These are phyloP conservation scores for Rhizophagus sp. DNA, from an alignment of 192 early-diverging fungal genomes.

Conservation along the genomic window DNA sequence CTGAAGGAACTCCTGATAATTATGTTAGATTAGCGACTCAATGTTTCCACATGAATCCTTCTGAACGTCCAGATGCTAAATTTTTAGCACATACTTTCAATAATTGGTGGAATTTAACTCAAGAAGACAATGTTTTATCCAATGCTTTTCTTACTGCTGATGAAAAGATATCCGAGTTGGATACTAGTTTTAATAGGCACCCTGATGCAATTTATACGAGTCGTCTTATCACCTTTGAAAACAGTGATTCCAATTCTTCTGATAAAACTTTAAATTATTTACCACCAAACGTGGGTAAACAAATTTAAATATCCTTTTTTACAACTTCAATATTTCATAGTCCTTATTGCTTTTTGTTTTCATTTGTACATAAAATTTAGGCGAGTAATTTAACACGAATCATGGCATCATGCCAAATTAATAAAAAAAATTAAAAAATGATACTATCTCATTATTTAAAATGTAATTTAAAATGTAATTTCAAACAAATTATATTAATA, in stretches of 20 bases:
- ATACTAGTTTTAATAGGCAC: neutral
- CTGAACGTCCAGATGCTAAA: neutral
- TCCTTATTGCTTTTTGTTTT: no score
- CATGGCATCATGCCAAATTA: no score
- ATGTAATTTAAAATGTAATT: no score
- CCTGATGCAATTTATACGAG: neutral
- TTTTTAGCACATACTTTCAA: neutral
- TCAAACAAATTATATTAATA: no score
- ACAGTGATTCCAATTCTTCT: neutral
- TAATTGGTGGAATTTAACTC: neutral
- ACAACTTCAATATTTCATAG: neutral
- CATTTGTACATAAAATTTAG: no score
- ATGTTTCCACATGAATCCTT: slow-evolving; percentile 13
- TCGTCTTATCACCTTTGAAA: neutral
- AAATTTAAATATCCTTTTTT: neutral
- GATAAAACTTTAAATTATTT: neutral
- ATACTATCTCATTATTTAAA: no score
- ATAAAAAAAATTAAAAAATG: no score
- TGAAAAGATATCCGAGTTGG: neutral
- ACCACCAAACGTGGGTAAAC: neutral
- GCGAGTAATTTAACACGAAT: no score
- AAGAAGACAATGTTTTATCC: neutral
- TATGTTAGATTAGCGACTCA: slow-evolving; percentile 1
- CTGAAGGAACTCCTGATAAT: slow-evolving; percentile 35
- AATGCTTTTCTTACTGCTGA: neutral